Evolutionary conservation across 805 yeast species (phyloP).

Genomic region (Ogataea degrootiae): DNA sequence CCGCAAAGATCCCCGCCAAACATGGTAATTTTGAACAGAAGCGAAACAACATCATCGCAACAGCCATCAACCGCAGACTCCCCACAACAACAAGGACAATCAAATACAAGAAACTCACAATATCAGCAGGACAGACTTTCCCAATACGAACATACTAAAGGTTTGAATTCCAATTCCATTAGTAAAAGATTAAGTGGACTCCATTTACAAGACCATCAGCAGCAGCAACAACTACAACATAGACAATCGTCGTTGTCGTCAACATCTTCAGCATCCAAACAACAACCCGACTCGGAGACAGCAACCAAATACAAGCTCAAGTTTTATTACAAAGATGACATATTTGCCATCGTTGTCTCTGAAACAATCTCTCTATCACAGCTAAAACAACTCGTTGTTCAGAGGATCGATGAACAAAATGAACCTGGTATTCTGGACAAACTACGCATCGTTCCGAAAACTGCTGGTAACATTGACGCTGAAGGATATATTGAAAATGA

Average conservation of each 20-base stretch:
- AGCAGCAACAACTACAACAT: slow-evolving; percentile 11
- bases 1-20: slow-evolving; percentile 30
- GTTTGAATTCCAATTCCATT: slow-evolving; percentile 9
- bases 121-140: slow-evolving; percentile 50
- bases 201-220: slow-evolving; percentile 8
- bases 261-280: slow-evolving; percentile 7
- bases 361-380: slow-evolving; percentile 20
- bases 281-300: neutral
- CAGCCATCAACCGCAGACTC: slow-evolving; percentile 1
- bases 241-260: slow-evolving; percentile 19
- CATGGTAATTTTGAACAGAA: slow-evolving; percentile 23
- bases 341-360: slow-evolving; percentile 55
- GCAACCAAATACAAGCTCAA: slow-evolving; percentile 53
- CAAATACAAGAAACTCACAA: slow-evolving; percentile 29
- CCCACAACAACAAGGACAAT: slow-evolving; percentile 28
- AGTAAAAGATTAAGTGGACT: slow-evolving; percentile 21
- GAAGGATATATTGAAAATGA: slow-evolving; percentile 15
- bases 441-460: slow-evolving; percentile 27
- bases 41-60: slow-evolving; percentile 5
- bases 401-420: slow-evolving; percentile 28
- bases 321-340: slow-evolving; percentile 75
- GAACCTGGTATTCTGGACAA: slow-evolving; percentile 19
- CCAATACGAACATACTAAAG: slow-evolving; percentile 37
- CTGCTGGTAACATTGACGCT: slow-evolving; percentile 21
- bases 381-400: slow-evolving; percentile 23